Percentiles rank a stretch among this genome's conserved stretches.
phyloP scores from a whole-genome alignment of 352 stramenopile genomes.

The Globisporangium emineosum region DNA sequence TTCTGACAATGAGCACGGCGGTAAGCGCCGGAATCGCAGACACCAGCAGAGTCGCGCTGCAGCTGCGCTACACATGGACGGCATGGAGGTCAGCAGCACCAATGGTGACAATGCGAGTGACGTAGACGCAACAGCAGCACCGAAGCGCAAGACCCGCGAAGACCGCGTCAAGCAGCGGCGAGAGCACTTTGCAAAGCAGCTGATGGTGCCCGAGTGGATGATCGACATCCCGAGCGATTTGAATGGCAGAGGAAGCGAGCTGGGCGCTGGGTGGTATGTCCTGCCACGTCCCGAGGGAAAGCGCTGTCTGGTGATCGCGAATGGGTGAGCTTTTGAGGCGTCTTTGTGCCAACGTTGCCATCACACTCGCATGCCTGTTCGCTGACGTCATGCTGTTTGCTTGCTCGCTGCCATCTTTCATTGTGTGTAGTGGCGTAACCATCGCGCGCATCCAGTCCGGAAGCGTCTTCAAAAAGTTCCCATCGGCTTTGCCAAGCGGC shows the following conservation, averaged over 20 bases:
- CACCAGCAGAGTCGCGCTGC: slow-evolving; percentile 1
- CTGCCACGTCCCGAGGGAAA: slow-evolving; percentile 90
- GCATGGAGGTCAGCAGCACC: slow-evolving; percentile 28
- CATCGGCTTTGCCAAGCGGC: slow-evolving; percentile 74
- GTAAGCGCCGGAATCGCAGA: slow-evolving; percentile 13
- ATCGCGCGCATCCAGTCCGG: slow-evolving; percentile 79
- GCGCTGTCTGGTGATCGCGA: slow-evolving; percentile 85
- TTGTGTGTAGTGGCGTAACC: slow-evolving; percentile 54
- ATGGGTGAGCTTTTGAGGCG: slow-evolving; percentile 42
- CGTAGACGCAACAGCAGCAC: slow-evolving; percentile 27
- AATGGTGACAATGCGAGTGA: slow-evolving; percentile 15
- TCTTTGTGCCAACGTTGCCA: neutral
- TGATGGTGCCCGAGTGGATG: slow-evolving; percentile 90
- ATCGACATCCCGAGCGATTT: slow-evolving; percentile 81
- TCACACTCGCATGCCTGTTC: slow-evolving; percentile 6
- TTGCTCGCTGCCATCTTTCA: neutral
- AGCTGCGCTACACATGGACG: slow-evolving; percentile 10
- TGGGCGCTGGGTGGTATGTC: slow-evolving; percentile 88
- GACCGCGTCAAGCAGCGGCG: slow-evolving; percentile 70
- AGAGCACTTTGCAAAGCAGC: slow-evolving; percentile 76
- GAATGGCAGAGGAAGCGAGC: slow-evolving; percentile 66
- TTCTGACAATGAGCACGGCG: slow-evolving; percentile 22
- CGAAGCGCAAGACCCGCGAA: slow-evolving; percentile 68
- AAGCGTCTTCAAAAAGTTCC: slow-evolving; percentile 83
- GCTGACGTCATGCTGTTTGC: slow-evolving; percentile 3